phyloP scores from a whole-genome alignment of 164 flowering plant species.

The Protea cynaroides region DNA sequence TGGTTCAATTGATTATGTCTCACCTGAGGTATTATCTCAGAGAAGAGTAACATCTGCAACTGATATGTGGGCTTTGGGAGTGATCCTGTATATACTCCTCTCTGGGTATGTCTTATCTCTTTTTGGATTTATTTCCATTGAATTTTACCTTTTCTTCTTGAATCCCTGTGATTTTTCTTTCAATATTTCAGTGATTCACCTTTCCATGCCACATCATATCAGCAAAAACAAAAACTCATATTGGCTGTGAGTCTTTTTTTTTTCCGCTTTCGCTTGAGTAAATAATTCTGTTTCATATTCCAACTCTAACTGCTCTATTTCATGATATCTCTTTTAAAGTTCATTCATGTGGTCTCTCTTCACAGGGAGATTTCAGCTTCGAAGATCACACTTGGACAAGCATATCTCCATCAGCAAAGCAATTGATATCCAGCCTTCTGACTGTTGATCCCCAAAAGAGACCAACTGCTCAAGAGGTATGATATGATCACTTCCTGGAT shows the following conservation, averaged over 20 bases:
- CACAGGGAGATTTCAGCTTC: constrained; percentile 64
- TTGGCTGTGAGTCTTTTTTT: constrained; percentile 36
- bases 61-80: constrained; percentile 83
- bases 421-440: constrained; percentile 52
- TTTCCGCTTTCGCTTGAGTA: too few relatives aligned
- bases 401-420: constrained; percentile 62
- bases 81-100: constrained; percentile 64
- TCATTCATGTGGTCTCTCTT: neutral
- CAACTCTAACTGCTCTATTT: too few relatives aligned
- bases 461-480: constrained; percentile 37
- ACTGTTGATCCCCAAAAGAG: constrained; percentile 55
- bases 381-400: constrained; percentile 70
- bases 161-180: neutral
- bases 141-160: neutral
- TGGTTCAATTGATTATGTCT: constrained; percentile 78
- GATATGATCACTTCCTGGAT: too few relatives aligned
- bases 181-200: constrained; percentile 23
- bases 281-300: neutral
- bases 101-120: constrained; percentile 44
- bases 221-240: constrained; percentile 69
- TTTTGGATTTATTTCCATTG: neutral
- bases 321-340: too few relatives aligned
- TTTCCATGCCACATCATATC: constrained; percentile 53
- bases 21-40: constrained; percentile 65
- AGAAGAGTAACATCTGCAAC: constrained; percentile 41